phyloP scores from a whole-genome alignment of 805 yeast genomes.

The Kodamaea lidongshanica region DNA sequence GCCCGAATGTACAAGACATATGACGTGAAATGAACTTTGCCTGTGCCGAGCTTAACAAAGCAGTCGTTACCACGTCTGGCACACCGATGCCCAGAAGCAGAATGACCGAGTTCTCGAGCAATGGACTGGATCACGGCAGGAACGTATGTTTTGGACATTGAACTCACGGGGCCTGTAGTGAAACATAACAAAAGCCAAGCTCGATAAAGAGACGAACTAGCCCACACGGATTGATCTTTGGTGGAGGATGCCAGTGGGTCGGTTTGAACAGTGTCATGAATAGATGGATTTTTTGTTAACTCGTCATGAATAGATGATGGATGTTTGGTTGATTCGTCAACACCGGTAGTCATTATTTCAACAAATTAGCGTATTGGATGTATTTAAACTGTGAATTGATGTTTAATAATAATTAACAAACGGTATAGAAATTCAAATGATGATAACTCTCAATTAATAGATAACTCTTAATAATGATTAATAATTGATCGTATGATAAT shows the following conservation, averaged over 20 bases:
- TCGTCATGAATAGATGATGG: no score
- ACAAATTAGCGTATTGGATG: no score
- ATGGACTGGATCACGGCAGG: constrained; percentile 37
- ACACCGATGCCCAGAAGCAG: constrained; percentile 20
- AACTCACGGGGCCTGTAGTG: constrained; percentile 38
- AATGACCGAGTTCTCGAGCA: constrained; percentile 26
- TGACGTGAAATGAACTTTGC: constrained; percentile 27
- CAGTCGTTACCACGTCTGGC: constrained; percentile 30
- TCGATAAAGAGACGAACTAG: constrained; percentile 15
- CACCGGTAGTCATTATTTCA: no score
- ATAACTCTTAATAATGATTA: no score
- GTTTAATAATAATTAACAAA: no score
- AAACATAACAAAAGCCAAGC: constrained; percentile 36
- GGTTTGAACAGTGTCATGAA: background rate
- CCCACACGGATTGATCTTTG: constrained; percentile 12
- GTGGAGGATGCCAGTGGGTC: background rate
- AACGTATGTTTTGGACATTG: constrained; percentile 36
- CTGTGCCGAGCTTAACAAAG: constrained; percentile 29
- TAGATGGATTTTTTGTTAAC: no score
- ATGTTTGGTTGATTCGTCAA: no score
- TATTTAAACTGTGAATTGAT: no score
- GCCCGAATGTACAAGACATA: constrained; percentile 35
- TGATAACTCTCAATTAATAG: no score
- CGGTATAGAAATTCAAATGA: no score
- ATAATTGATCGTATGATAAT: no score